Evolutionary conservation across 805 yeast genomes (phyloP).

Genomic region (Candida schatavii): DNA sequence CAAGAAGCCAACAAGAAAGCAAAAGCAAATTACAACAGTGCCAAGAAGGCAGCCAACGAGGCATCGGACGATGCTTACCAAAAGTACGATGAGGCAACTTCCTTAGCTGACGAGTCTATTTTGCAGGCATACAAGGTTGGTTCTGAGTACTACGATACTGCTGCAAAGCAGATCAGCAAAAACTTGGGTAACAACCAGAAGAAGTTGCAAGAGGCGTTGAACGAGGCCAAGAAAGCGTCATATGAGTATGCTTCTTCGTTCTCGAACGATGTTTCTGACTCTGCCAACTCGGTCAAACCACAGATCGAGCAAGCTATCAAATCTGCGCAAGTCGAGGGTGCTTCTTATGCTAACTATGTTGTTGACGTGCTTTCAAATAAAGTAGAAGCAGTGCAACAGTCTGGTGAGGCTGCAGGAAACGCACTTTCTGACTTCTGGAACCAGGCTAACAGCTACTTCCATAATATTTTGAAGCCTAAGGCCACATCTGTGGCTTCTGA

Average conservation of each 20-base stretch:
- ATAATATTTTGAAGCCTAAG: neutral
- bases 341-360: slow-evolving; percentile 4
- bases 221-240: slow-evolving; percentile 16
- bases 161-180: slow-evolving; percentile 12
- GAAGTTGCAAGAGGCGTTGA: slow-evolving; percentile 15
- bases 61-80: slow-evolving; percentile 6
- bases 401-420: neutral
- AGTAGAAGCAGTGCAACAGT: neutral
- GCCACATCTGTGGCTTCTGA: neutral
- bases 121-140: slow-evolving; percentile 14
- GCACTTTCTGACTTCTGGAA: neutral
- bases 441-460: neutral
- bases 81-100: slow-evolving; percentile 11
- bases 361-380: neutral
- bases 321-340: slow-evolving; percentile 9
- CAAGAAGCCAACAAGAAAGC: slow-evolving; percentile 6
- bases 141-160: slow-evolving; percentile 18
- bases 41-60: slow-evolving; percentile 3
- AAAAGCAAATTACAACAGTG: slow-evolving; percentile 7
- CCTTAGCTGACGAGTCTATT: slow-evolving; percentile 17
- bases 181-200: slow-evolving; percentile 9
- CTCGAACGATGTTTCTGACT: slow-evolving; percentile 10
- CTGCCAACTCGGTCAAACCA: slow-evolving; percentile 10
- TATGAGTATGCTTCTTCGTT: slow-evolving; percentile 15
- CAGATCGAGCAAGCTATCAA: slow-evolving; percentile 10